These are phyloP conservation scores for Cetradonia linearis DNA, from an alignment of 495 filamentous ascomycete genomes.

Conservation along the genomic window DNA sequence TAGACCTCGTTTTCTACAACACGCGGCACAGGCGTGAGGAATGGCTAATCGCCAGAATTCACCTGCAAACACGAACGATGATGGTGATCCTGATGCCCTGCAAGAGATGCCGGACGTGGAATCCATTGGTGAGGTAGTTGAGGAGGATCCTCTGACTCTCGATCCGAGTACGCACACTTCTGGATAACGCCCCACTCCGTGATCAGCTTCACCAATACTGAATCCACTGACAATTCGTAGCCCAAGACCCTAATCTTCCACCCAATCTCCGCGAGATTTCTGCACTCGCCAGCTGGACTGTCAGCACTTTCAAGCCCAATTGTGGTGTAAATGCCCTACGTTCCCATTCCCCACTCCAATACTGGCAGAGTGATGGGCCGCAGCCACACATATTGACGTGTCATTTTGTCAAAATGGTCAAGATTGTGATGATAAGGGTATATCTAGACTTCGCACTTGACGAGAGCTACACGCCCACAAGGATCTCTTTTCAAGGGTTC, in stretches of 20 bases:
- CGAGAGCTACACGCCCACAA: slow-evolving; percentile 94
- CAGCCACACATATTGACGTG: slow-evolving; percentile 91
- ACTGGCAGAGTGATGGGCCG: slow-evolving; percentile 96
- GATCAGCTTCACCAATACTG: not conserved
- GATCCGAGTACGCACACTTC: slow-evolving; percentile 16
- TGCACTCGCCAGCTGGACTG: slow-evolving; percentile 86
- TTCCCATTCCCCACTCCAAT: slow-evolving; percentile 63
- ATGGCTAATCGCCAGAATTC: slow-evolving; percentile 29
- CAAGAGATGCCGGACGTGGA: slow-evolving; percentile 20
- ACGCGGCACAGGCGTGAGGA: not conserved
- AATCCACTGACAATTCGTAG: not conserved
- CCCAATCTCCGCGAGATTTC: slow-evolving; percentile 75
- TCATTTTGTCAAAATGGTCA: slow-evolving; percentile 89
- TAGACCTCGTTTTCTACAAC: not conserved
- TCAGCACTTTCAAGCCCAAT: slow-evolving; percentile 82
- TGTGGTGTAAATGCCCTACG: slow-evolving; percentile 80
- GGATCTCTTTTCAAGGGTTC: slow-evolving; percentile 65
- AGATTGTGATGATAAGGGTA: slow-evolving; percentile 70
- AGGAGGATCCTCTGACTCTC: slow-evolving; percentile 20
- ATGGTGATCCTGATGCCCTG: slow-evolving; percentile 4
- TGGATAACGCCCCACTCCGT: not conserved
- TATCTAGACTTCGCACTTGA: slow-evolving; percentile 85
- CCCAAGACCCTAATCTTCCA: slow-evolving; percentile 19
- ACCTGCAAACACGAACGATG: not conserved
- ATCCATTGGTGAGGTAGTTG: slow-evolving; percentile 8